A percentile compares a stretch with the other conserved stretches of the same genome.
Conservation (phyloP, 2,329 filamentous ascomycete species). For the Nannizziopsis arthrosporioides region DNA sequence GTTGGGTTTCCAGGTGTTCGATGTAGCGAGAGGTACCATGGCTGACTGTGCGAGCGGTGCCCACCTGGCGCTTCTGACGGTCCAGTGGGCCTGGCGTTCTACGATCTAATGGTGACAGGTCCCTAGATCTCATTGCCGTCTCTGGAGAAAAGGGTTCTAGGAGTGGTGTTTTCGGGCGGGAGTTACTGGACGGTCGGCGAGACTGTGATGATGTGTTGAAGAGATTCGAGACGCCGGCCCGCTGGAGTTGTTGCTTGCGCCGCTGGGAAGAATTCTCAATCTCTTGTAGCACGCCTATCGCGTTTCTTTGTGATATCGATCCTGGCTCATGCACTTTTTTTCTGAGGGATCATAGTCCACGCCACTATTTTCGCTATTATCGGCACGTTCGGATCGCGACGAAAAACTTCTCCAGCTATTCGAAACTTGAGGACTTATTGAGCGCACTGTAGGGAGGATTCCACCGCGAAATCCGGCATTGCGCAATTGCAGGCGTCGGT, state of each 20-base stretch:
- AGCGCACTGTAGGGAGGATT: conserved; percentile 15
- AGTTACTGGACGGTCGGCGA: not conserved
- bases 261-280: conserved; percentile 22
- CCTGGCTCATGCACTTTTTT: not conserved
- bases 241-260: conserved; percentile 15
- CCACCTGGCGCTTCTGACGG: conserved; percentile 19
- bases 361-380: conserved; percentile 16
- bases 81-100: conserved; percentile 1
- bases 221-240: conserved; percentile 16
- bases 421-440: conserved; percentile 17
- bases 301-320: conserved; percentile 13
- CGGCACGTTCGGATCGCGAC: conserved; percentile 14
- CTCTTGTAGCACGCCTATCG: conserved; percentile 23
- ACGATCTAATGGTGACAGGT: conserved; percentile 1
- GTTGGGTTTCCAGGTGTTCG: conserved; percentile 39
- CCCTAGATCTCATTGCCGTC: conserved; percentile 3
- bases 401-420: conserved; percentile 16
- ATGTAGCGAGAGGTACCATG: conserved; percentile 38
- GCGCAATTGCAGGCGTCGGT: conserved; percentile 21
- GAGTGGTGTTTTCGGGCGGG: not conserved
- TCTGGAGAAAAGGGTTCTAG: conserved; percentile 7
- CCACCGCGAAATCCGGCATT: conserved; percentile 23
- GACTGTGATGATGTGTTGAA: conserved; percentile 11
- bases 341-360: not conserved
- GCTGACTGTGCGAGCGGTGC: conserved; percentile 19